Evolutionary conservation across 164 flowering plant species (phyloP).

Genomic region (Litsea cubeba): DNA sequence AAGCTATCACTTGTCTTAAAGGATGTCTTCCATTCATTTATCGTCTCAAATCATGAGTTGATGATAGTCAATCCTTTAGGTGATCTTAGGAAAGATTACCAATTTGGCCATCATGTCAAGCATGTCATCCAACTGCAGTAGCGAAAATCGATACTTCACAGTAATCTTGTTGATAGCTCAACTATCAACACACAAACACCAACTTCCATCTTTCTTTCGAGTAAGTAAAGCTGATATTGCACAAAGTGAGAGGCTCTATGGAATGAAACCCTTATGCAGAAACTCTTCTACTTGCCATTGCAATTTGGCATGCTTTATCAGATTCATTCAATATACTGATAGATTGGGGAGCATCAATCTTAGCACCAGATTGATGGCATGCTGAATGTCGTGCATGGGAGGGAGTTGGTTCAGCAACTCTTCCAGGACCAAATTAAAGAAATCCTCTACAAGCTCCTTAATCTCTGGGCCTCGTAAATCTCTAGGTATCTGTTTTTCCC

Average conservation of each 20-base stretch:
- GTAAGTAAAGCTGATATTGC: background rate
- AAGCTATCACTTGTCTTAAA: background rate
- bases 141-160: background rate
- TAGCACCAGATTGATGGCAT: background rate
- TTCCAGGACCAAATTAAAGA: background rate
- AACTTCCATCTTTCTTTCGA: background rate
- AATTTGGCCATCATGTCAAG: background rate
- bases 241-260: background rate
- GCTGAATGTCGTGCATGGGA: background rate
- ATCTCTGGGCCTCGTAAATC: no score
- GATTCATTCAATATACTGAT: background rate
- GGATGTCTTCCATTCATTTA: background rate
- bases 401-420: background rate
- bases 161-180: background rate
- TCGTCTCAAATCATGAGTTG: background rate
- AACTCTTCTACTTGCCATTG: background rate
- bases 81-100: background rate
- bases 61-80: background rate
- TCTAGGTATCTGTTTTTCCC: no score
- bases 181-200: background rate
- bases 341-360: background rate
- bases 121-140: background rate
- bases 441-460: no score
- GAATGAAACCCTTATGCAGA: conserved; percentile 1
- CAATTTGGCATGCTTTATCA: background rate